phyloP scores from a whole-genome alignment of 106 monocot genomes.

The Dioscorea zingiberensis region DNA sequence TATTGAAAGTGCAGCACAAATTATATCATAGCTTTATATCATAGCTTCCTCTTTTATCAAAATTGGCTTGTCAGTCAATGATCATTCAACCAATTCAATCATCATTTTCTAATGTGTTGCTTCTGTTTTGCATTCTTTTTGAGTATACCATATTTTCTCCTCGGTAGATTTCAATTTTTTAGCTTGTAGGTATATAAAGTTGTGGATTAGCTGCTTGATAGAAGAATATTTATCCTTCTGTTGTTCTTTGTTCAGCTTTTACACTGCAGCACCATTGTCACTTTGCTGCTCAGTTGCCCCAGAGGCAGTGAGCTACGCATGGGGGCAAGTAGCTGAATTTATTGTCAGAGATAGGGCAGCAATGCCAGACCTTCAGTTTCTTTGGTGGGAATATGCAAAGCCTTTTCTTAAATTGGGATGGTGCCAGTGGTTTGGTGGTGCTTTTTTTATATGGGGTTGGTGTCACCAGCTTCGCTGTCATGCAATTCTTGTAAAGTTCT shows the following conservation, averaged over 20 bases:
- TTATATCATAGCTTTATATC: too few relatives aligned
- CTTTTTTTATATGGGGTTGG: conserved; percentile 83
- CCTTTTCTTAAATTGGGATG: conserved; percentile 58
- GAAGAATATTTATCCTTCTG: neutral
- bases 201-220: too few relatives aligned
- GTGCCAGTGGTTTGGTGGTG: conserved; percentile 66
- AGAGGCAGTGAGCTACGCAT: conserved; percentile 34
- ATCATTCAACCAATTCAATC: too few relatives aligned
- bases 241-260: conserved; percentile 41
- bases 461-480: conserved; percentile 77
- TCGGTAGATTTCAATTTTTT: too few relatives aligned
- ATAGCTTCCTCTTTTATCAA: too few relatives aligned
- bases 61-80: too few relatives aligned
- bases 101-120: too few relatives aligned
- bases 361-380: conserved; percentile 36
- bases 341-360: conserved; percentile 38
- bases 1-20: too few relatives aligned
- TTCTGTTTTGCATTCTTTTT: too few relatives aligned
- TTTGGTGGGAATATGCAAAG: conserved; percentile 30
- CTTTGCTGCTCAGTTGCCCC: conserved; percentile 36
- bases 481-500: conserved; percentile 78
- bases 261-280: conserved; percentile 72
- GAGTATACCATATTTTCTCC: too few relatives aligned
- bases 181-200: too few relatives aligned
- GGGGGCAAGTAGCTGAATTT: conserved; percentile 34